Conservation (phyloP, 2,329 filamentous ascomycete species). For the Ophiosphaerella korrae region DNA sequence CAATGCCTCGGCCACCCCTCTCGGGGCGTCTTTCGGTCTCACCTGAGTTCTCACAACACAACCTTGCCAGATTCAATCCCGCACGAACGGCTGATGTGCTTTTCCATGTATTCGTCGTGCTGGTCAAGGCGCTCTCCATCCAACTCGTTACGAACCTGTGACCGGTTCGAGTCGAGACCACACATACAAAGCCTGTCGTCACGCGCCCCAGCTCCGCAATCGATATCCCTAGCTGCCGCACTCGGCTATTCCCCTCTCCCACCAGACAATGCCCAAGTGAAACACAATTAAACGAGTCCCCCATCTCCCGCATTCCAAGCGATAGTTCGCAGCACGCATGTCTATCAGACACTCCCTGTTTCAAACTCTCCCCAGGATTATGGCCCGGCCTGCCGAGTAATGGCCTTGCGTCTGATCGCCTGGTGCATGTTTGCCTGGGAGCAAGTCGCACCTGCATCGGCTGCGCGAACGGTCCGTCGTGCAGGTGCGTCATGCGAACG, state of each 20-base stretch:
- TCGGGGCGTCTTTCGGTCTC: too few species aligned
- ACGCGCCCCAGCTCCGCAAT: not conserved
- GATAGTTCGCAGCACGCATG: constrained; percentile 4
- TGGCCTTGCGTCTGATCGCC: constrained; percentile 15
- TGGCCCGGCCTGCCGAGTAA: constrained; percentile 16
- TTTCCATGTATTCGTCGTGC: not conserved
- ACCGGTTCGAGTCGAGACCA: too few species aligned
- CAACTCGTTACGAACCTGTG: too few species aligned
- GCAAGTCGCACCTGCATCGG: constrained; percentile 1
- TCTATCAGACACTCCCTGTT: constrained; percentile 4
- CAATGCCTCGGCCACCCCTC: not conserved
- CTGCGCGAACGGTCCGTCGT: constrained; percentile 1
- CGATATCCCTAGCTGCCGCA: too few species aligned
- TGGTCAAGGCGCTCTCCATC: not conserved
- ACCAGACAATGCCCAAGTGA: not conserved
- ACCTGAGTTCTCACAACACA: too few species aligned
- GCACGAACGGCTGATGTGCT: not conserved
- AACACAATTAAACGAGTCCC: constrained; percentile 1
- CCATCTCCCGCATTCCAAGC: not conserved
- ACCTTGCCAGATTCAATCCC: too few species aligned
- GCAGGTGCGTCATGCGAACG: not conserved
- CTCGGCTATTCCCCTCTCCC: too few species aligned
- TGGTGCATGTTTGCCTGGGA: not conserved
- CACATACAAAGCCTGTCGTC: not conserved
- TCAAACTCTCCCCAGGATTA: not conserved